phyloP scores from a whole-genome alignment of 306 rosid genomes.

The Spatholobus suberectus region DNA sequence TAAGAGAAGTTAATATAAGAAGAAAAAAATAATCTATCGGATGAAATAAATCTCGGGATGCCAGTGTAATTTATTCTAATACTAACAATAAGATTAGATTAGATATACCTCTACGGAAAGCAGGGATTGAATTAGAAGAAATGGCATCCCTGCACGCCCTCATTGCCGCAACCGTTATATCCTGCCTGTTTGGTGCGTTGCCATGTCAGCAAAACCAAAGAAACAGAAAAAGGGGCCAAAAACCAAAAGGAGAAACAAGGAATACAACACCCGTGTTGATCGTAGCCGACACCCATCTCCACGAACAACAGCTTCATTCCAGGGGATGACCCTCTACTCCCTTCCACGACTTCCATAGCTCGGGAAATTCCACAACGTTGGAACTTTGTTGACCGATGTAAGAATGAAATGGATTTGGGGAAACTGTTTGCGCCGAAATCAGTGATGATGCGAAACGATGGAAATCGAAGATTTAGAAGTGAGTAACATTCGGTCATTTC shows the following conservation, averaged over 20 bases:
- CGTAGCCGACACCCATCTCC: constrained; percentile 98
- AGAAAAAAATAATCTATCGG: too few species aligned
- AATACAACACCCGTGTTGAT: constrained; percentile 82
- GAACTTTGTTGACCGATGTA: constrained; percentile 34
- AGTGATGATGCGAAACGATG: constrained; percentile 24
- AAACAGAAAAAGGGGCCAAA: not conserved
- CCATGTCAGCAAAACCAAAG: constrained; percentile 20
- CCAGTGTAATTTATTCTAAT: too few species aligned
- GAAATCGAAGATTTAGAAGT: constrained; percentile 45
- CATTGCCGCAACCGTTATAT: constrained; percentile 92
- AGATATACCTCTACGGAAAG: constrained; percentile 80
- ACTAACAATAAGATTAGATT: too few species aligned
- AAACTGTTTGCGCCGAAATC: constrained; percentile 15
- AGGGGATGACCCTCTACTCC: constrained; percentile 39
- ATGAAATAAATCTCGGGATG: too few species aligned
- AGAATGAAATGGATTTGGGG: constrained; percentile 38
- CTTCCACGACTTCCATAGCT: constrained; percentile 64
- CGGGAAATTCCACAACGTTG: constrained; percentile 46
- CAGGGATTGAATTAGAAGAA: constrained; percentile 94
- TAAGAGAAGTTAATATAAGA: too few species aligned
- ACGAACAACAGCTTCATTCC: constrained; percentile 88
- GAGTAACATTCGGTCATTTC: constrained; percentile 55
- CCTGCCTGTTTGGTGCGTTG: constrained; percentile 60
- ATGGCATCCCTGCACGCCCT: constrained; percentile 95
- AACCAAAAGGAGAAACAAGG: not conserved